A percentile compares a stretch with the other conserved stretches of the same genome.
Conservation (phyloP, 148 eudicot genomes). For the Cornus suecica region DNA sequence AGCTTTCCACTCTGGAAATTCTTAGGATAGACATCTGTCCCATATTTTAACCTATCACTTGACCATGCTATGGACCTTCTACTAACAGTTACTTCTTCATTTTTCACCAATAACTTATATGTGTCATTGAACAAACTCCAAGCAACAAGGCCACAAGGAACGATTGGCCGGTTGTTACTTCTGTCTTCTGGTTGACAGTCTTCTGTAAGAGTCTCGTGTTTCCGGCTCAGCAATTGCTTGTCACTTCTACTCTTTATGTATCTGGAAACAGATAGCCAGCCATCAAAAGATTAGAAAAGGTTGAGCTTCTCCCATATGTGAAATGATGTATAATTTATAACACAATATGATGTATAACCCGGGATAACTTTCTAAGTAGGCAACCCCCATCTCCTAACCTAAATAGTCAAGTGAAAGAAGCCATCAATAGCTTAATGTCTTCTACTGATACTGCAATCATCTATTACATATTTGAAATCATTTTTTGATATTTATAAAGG, state of each 20-base stretch:
- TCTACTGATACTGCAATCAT: not conserved
- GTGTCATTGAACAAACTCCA: conserved; percentile 98
- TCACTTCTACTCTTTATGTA: conserved; percentile 70
- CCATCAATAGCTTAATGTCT: too few relatives aligned
- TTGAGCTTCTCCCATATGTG: not conserved
- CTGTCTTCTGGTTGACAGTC: conserved; percentile 52
- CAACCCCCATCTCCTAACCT: too few relatives aligned
- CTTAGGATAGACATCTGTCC: conserved; percentile 72
- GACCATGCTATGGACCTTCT: conserved; percentile 78
- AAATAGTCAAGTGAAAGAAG: too few relatives aligned
- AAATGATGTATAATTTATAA: not conserved
- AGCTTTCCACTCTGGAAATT: conserved; percentile 58
- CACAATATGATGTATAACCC: not conserved
- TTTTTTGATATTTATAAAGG: not conserved
- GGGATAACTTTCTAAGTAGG: too few relatives aligned
- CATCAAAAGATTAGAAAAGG: conserved; percentile 1
- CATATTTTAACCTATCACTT: conserved; percentile 78
- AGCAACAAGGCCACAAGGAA: conserved; percentile 89
- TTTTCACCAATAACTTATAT: conserved; percentile 40
- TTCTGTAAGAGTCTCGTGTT: conserved; percentile 17
- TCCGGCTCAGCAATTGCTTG: conserved; percentile 45
- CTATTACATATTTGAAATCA: not conserved
- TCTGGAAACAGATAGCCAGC: conserved; percentile 28
- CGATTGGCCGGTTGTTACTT: conserved; percentile 32
- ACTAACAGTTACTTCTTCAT: conserved; percentile 36